A percentile compares a stretch with the other conserved stretches of the same genome.
phyloP scores from a whole-genome alignment of 2,329 filamentous ascomycete genomes.

The Periconia sp. region DNA sequence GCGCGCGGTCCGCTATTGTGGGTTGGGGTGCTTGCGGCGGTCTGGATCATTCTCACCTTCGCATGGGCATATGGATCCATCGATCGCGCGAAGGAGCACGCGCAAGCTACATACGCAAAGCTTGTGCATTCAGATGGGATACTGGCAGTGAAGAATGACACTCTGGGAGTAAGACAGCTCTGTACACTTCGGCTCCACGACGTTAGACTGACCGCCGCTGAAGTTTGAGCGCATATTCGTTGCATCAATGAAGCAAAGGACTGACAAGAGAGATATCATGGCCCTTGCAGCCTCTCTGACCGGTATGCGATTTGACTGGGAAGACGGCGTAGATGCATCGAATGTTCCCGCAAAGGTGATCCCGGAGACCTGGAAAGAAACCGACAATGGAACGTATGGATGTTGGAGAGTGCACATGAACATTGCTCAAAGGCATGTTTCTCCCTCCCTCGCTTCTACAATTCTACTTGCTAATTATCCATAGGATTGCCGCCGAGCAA shows the following conservation, averaged over 20 bases:
- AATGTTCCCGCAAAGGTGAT: slow-evolving; percentile 24
- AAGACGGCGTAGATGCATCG: slow-evolving; percentile 52
- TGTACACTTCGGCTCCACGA: neutral
- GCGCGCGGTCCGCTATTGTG: too few relatives aligned
- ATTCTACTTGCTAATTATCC: neutral
- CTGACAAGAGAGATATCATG: slow-evolving; percentile 59
- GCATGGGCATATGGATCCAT: too few relatives aligned
- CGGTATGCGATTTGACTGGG: slow-evolving; percentile 52
- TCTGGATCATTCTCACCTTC: too few relatives aligned
- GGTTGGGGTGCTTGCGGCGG: too few relatives aligned
- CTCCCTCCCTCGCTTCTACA: neutral
- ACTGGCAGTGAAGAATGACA: slow-evolving; percentile 5
- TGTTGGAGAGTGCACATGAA: slow-evolving; percentile 18
- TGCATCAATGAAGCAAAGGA: slow-evolving; percentile 55
- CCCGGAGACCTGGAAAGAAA: slow-evolving; percentile 12
- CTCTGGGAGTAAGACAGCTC: slow-evolving; percentile 8
- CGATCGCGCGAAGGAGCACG: too few relatives aligned
- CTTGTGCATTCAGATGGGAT: neutral
- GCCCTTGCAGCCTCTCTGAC: slow-evolving; percentile 53
- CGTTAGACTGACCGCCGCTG: neutral
- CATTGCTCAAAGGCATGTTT: slow-evolving; percentile 6
- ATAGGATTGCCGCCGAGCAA: slow-evolving; percentile 11
- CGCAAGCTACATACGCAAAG: neutral
- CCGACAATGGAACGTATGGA: slow-evolving; percentile 5
- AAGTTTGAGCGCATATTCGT: slow-evolving; percentile 60